phyloP scores from a whole-genome alignment of 345 rosid species.

The Garcia nutans region DNA sequence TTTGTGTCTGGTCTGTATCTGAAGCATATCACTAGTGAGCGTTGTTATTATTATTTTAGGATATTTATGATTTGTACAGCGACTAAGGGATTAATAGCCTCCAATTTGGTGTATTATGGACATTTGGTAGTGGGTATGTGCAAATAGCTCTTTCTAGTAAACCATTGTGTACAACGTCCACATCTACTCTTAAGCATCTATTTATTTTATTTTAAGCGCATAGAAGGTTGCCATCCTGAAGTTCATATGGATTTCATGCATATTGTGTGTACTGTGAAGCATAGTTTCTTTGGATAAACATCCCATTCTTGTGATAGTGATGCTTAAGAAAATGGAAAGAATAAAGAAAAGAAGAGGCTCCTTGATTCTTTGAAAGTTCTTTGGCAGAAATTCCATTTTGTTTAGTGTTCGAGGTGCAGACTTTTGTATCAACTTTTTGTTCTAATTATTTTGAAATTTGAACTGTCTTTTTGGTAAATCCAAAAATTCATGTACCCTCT shows the following conservation, averaged over 20 bases:
- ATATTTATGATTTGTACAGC: background rate
- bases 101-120: background rate
- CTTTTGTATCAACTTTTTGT: background rate
- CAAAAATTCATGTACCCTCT: too few species aligned
- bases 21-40: background rate
- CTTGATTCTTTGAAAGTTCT: background rate
- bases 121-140: background rate
- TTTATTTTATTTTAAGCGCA: constrained; percentile 3
- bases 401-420: background rate
- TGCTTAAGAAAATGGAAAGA: background rate
- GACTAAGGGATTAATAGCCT: background rate
- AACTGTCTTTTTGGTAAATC: background rate
- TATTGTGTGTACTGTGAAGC: background rate
- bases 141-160: background rate
- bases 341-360: background rate
- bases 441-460: background rate
- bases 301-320: background rate
- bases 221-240: background rate
- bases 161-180: background rate
- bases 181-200: background rate
- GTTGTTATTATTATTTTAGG: background rate
- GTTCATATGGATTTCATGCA: background rate
- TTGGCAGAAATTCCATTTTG: background rate
- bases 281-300: background rate
- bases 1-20: background rate